A percentile compares a stretch with the other conserved stretches of the same genome.
Conservation (phyloP, 2,329 filamentous ascomycete species). For the Coniochaeta ligniaria region DNA sequence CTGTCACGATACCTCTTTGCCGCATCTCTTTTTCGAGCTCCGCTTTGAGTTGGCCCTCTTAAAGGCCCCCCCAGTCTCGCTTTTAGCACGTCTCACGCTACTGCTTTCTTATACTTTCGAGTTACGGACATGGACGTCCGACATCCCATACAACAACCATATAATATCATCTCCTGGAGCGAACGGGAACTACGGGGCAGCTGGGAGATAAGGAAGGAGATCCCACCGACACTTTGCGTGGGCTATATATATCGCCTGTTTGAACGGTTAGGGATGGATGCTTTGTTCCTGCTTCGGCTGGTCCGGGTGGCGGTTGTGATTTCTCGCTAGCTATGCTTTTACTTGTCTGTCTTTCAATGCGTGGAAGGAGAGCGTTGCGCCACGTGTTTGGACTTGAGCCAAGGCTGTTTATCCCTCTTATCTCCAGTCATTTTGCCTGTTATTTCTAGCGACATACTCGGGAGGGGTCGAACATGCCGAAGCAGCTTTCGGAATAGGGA, state of each 20-base stretch:
- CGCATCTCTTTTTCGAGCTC: background rate
- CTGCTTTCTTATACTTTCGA: background rate
- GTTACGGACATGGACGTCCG: background rate
- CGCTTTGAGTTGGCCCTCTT: background rate
- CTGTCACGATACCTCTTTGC: background rate
- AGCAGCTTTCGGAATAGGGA: background rate
- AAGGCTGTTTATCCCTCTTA: background rate
- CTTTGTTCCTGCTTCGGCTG: constrained; percentile 3
- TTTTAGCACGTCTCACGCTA: background rate
- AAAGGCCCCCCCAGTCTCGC: background rate
- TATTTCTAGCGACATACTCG: background rate
- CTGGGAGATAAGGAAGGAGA: background rate
- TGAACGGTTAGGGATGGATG: background rate
- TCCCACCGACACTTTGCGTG: background rate
- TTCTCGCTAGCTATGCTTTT: background rate
- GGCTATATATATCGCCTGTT: background rate
- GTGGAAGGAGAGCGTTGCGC: background rate
- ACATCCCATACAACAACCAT: background rate
- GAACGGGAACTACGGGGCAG: background rate
- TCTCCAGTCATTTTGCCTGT: background rate
- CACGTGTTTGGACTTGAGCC: background rate
- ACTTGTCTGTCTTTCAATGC: background rate
- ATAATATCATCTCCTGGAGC: background rate
- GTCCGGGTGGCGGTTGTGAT: constrained; percentile 1
- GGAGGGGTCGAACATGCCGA: background rate